These are phyloP conservation scores for Pichia sp. DNA, from an alignment of 1,139 yeast species.

Conservation along the genomic window DNA sequence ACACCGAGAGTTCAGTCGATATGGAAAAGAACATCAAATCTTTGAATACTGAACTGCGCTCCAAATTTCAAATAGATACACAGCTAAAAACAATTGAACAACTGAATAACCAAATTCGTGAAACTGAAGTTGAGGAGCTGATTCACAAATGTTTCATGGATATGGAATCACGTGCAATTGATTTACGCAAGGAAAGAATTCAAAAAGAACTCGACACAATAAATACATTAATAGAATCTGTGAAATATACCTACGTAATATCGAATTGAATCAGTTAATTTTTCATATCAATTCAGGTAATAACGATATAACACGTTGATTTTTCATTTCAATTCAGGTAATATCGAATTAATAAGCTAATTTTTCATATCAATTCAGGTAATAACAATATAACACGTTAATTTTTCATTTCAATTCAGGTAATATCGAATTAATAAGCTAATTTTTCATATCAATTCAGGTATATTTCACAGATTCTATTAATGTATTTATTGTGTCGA, in stretches of 20 bases:
- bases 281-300: too few species aligned
- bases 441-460: too few species aligned
- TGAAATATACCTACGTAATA: background rate
- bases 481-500: conserved; percentile 9
- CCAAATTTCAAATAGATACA: background rate
- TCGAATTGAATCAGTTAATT: too few species aligned
- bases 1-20: conserved; percentile 3
- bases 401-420: too few species aligned
- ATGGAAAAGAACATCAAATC: conserved; percentile 2
- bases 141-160: conserved; percentile 1
- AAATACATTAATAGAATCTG: conserved; percentile 6
- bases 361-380: too few species aligned
- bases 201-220: conserved; percentile 14
- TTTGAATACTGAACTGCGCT: background rate
- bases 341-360: too few species aligned
- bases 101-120: background rate
- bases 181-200: conserved; percentile 5
- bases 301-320: too few species aligned
- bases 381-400: too few species aligned
- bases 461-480: conserved; percentile 2
- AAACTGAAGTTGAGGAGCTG: conserved; percentile 10
- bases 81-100: background rate
- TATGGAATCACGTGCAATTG: conserved; percentile 9
- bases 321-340: too few species aligned
- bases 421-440: too few species aligned